Evolutionary conservation across 139 green algal species (phyloP), one percentile per base, ranked within the genome.

Genomic region (Monoraphidium neglectum): DNA sequence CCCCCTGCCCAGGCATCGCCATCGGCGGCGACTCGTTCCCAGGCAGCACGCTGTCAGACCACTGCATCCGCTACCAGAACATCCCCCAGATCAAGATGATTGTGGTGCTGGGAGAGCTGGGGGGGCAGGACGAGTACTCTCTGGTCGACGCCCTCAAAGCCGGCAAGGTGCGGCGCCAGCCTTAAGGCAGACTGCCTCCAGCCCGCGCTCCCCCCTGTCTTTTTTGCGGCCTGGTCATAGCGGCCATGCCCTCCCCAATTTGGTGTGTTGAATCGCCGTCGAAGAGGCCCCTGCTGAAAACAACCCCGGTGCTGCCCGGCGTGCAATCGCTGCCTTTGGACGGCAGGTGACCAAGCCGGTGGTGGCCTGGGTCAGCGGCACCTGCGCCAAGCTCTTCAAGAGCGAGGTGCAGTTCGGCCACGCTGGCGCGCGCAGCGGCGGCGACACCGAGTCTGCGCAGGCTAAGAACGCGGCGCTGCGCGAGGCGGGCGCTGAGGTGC

Each of bases 371-470:
- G 94, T 97, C 1, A 91, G 79, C 73, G 94, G 94, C 79, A 98
- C 94, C 12, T 98, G 95, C 78, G 94, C 94, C 47, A 95, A 89
- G 77, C 91, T 98, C 47, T 98, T 98, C 87, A 93, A 93, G 71
- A 93, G 82, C 66, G 94, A 98, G 87, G 95, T 98, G 73, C 94
- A 98, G 86, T 98, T 98, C 87, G 94, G 94, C 2, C 94, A 98
- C 72, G 94, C 94, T n/a, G 84, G 86, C 26, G 92, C 92, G 18
- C 90, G 92, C 81, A 87, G 77, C 66, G 90, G 90, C 38, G 91
- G 88, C 0, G 87, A 92, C 33, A 37, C 43, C 2, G 92, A 96
- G 77, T 90, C 82, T 35, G 89, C 88, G 21, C 86, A 90, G 85
- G 94, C 88, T 8, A 98, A 98, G 85, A 98, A 98, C 75, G 80